Base-by-base conservation (phyloP, 768 basidiomycete genomes). In the Lyophyllum semitale region DNA sequence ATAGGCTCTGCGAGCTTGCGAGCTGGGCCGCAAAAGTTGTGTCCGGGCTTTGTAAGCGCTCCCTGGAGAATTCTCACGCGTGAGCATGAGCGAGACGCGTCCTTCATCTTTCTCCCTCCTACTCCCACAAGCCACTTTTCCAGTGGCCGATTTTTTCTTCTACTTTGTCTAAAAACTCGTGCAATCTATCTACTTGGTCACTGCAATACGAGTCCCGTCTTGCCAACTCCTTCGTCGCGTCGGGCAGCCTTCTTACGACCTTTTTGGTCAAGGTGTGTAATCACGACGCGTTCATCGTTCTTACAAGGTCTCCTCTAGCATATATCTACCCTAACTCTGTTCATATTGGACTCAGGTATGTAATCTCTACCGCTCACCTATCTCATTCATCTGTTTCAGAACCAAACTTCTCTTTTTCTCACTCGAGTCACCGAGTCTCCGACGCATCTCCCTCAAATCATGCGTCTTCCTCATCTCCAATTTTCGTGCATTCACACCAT, bases 81-180 rank as follows among this genome's bases (percentile, higher is more conserved):
- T 20, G 43, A 44, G 22, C 43, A 26, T 44, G 43, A 44, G 43
- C 23, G 43, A 44, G 43, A 30, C 23, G 43, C 43, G 43, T 26
- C 7, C 25, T 6, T 44, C 43, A 44, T 44, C 23, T 26, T 44
- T 44, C 43, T 26, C 23, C 43, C 23, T 44, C 20, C 20, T 30
- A 30, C 43, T 26, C 43, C 25, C 43, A 22, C 22, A 18, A 13
- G 13, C 35, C 49, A 51, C 49, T 41, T 51, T 41, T 51, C 49
- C 49, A 40, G 49, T 51, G 49, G 49, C 49, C 27, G 25, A 41
- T 51, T 51, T 51, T 51, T 51, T 43, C 38, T 51, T 29, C 20
- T 23, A 26, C 30, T 51, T 38, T 26, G 8, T 50, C 48, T 50
- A 23, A 18, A 43, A 51, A 41, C 51, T 51, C 41, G 5, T 43